These are phyloP conservation scores for Aspergillus clavatus DNA, from an alignment of 2,329 filamentous ascomycete species.

Conservation along the genomic window DNA sequence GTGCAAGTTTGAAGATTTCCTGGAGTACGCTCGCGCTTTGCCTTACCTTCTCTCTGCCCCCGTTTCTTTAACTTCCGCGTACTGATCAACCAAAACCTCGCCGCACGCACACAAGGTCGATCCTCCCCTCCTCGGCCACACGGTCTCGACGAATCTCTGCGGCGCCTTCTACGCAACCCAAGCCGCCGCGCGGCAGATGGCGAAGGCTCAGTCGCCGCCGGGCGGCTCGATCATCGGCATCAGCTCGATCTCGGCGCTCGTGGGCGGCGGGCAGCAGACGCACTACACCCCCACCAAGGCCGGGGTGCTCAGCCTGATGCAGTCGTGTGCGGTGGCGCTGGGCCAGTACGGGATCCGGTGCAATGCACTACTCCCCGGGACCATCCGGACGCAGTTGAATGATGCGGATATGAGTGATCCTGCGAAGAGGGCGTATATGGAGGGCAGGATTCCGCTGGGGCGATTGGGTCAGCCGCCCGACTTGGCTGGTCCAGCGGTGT, in stretches of 20 bases:
- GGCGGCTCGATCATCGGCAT: conserved; percentile 68
- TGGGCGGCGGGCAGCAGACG: conserved; percentile 69
- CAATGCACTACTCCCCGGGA: conserved; percentile 79
- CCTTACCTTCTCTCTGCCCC: background rate
- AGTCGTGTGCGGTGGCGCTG: conserved; percentile 73
- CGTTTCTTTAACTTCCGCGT: too few species aligned
- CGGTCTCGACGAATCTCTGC: conserved; percentile 74
- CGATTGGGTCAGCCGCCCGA: conserved; percentile 68
- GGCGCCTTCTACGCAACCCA: conserved; percentile 87
- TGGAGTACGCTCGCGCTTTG: conserved; percentile 54
- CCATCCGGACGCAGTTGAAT: conserved; percentile 78
- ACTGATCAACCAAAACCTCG: too few species aligned
- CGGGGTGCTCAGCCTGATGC: conserved; percentile 74
- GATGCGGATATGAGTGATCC: conserved; percentile 74
- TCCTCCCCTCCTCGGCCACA: conserved; percentile 64
- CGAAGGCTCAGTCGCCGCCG: conserved; percentile 60
- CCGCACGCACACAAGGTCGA: too few species aligned
- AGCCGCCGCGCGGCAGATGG: conserved; percentile 80
- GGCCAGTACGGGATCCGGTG: conserved; percentile 72
- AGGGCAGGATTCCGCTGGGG: conserved; percentile 72
- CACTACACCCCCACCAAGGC: conserved; percentile 91
- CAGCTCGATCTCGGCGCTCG: conserved; percentile 38
- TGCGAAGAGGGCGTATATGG: conserved; percentile 70
- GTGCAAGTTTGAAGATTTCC: conserved; percentile 81
- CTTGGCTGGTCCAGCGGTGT: conserved; percentile 77